Conservation (phyloP, 768 basidiomycete species). For the Serpula lacrymans region DNA sequence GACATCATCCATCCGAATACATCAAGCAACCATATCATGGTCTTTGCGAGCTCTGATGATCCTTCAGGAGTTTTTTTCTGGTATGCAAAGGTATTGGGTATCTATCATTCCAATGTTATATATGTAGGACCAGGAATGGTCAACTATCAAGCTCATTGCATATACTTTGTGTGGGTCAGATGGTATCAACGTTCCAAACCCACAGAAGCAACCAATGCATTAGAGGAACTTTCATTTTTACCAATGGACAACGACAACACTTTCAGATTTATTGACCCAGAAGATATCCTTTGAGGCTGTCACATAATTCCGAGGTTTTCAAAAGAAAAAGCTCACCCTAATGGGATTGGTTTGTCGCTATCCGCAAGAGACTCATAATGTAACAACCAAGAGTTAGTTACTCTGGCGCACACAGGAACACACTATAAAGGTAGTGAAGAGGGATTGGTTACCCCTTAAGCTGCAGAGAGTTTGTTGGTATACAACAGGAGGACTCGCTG, state of each 20-base stretch:
- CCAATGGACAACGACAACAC: not conserved
- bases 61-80: too few species aligned
- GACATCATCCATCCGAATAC: conserved; percentile 13
- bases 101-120: too few species aligned
- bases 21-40: conserved; percentile 21
- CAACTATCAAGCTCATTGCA: not conserved
- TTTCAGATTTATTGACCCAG: not conserved
- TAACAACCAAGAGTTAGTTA: too few species aligned
- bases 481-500: too few species aligned
- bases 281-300: not conserved
- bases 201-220: not conserved
- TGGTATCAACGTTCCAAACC: not conserved
- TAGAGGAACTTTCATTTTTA: not conserved
- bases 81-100: too few species aligned
- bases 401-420: too few species aligned
- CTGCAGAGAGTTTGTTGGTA: too few species aligned
- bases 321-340: not conserved
- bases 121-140: not conserved
- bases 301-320: not conserved
- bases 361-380: not conserved
- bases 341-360: not conserved
- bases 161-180: not conserved
- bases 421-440: too few species aligned
- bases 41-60: conserved; percentile 3
- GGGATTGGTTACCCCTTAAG: too few species aligned